phyloP scores from a whole-genome alignment of 805 yeast genomes.

The Hanseniaspora thailandica region DNA sequence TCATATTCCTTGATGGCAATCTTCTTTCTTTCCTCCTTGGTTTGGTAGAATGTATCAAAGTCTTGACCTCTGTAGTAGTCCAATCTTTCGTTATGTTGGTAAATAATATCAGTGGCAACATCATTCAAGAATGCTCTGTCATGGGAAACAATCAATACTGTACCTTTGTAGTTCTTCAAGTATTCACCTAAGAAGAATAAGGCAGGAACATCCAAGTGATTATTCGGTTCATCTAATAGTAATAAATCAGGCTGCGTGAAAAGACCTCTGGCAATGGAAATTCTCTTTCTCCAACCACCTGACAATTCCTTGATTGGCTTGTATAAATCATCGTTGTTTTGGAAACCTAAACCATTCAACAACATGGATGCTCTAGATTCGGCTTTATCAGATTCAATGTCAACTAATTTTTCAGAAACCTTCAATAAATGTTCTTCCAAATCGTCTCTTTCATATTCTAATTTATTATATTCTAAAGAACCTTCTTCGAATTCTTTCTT shows the following conservation, averaged over 20 bases:
- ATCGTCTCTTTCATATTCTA: conserved; percentile 86
- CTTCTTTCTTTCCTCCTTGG: conserved; percentile 90
- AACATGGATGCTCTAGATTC: conserved; percentile 95
- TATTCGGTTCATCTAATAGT: conserved; percentile 94
- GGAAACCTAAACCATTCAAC: conserved; percentile 81
- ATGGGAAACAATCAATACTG: conserved; percentile 92
- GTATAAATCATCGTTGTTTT: conserved; percentile 66
- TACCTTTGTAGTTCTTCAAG: conserved; percentile 78
- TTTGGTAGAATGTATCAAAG: conserved; percentile 83
- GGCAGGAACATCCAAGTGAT: conserved; percentile 99
- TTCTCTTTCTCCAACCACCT: conserved; percentile 99
- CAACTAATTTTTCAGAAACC: conserved; percentile 68
- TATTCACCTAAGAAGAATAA: conserved; percentile 86
- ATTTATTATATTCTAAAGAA: conserved; percentile 57
- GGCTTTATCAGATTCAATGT: conserved; percentile 95
- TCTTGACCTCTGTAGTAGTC: conserved; percentile 92
- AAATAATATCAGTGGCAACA: conserved; percentile 95
- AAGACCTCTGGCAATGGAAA: conserved; percentile 93
- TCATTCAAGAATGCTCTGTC: conserved; percentile 95
- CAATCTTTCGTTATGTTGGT: conserved; percentile 92
- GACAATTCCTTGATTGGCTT: conserved; percentile 82
- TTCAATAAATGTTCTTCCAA: conserved; percentile 66
- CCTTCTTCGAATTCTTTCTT: conserved; percentile 64
- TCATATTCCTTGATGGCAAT: conserved; percentile 91
- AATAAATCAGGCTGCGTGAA: conserved; percentile 93